These are phyloP conservation scores for Panellus pusillus DNA, from an alignment of 768 basidiomycete genomes.

Conservation along the genomic window DNA sequence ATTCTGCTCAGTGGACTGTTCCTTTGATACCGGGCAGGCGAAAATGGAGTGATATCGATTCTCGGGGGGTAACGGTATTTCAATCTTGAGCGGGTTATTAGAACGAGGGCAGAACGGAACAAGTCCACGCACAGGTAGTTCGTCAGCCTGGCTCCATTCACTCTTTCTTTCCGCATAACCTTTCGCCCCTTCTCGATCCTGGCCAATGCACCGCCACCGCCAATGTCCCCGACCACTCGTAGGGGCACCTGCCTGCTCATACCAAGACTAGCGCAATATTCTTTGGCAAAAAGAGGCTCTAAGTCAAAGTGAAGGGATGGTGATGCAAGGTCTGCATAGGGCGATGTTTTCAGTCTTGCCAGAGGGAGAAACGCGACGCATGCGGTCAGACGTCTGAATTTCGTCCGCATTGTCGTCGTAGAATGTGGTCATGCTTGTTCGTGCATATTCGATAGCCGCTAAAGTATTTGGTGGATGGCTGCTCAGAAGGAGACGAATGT, in stretches of 20 bases:
- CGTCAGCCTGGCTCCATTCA: constrained; percentile 87
- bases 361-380: constrained; percentile 72
- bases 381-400: constrained; percentile 67
- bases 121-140: constrained; percentile 69
- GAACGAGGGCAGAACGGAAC: neutral
- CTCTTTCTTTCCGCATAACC: constrained; percentile 93
- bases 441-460: constrained; percentile 76
- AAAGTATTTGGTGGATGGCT: constrained; percentile 56
- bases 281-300: constrained; percentile 81
- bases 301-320: constrained; percentile 76
- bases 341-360: constrained; percentile 61
- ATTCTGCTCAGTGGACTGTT: constrained; percentile 89
- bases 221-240: constrained; percentile 88
- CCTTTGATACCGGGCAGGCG: constrained; percentile 96
- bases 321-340: constrained; percentile 73
- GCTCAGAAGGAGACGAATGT: constrained; percentile 72
- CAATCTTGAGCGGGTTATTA: constrained; percentile 61
- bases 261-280: constrained; percentile 84
- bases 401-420: constrained; percentile 61
- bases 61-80: constrained; percentile 83
- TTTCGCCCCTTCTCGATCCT: constrained; percentile 93
- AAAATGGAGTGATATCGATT: constrained; percentile 97
- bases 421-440: constrained; percentile 60
- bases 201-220: constrained; percentile 86
- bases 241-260: constrained; percentile 90